Evolutionary conservation across 2,329 filamentous ascomycete species (phyloP).

Genomic region (Cordyceps cateniannulata): DNA sequence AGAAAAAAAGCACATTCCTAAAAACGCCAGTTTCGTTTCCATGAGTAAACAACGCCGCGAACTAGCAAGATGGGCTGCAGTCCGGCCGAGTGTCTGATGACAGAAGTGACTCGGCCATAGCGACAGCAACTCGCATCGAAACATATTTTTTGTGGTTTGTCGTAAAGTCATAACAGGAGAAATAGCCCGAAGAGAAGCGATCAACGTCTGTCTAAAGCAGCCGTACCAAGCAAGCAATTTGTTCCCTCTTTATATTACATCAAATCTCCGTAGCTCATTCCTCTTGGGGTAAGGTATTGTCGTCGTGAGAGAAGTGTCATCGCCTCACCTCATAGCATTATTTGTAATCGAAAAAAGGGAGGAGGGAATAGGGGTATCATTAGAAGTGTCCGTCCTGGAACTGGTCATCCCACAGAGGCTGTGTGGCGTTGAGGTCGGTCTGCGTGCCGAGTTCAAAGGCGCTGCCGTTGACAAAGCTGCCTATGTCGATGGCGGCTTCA

Average conservation of each 20-base stretch:
- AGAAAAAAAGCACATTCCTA: neutral
- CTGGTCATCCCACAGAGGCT: conserved; percentile 26
- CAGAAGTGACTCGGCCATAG: neutral
- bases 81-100: neutral
- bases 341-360: neutral
- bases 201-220: neutral
- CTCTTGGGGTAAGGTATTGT: conserved; percentile 4
- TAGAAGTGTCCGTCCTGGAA: conserved; percentile 27
- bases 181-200: conserved; percentile 3
- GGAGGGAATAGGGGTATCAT: conserved; percentile 19
- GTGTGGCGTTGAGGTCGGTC: conserved; percentile 19
- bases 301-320: conserved; percentile 4
- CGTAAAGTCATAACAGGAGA: conserved; percentile 24
- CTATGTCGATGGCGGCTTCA: conserved; percentile 34
- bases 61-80: neutral
- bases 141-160: conserved; percentile 15
- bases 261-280: conserved; percentile 5
- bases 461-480: conserved; percentile 27
- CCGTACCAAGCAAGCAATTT: neutral
- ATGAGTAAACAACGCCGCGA: conserved; percentile 4
- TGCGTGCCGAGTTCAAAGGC: conserved; percentile 25
- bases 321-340: conserved; percentile 8
- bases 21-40: conserved; percentile 2
- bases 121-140: neutral
- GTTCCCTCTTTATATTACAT: conserved; percentile 11